Evolutionary conservation across 2,329 filamentous ascomycete genomes (phyloP).

Genomic region (Penicillium griseofulvum): DNA sequence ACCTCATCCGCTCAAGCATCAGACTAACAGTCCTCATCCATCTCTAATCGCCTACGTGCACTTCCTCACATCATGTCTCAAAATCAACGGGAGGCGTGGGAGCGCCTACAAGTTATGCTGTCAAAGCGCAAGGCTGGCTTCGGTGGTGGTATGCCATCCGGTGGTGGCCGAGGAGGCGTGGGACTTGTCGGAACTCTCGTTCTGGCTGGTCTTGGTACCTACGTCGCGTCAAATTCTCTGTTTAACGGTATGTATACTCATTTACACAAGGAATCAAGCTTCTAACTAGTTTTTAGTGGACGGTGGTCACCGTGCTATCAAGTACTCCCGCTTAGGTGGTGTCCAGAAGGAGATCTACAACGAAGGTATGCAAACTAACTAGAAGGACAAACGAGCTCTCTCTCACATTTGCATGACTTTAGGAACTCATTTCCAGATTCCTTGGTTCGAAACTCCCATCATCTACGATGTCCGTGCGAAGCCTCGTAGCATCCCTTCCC

Average conservation of each 20-base stretch:
- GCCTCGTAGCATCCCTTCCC: slow-evolving; percentile 91
- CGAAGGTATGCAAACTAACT: slow-evolving; percentile 64
- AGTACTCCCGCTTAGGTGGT: slow-evolving; percentile 89
- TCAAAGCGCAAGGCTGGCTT: slow-evolving; percentile 49
- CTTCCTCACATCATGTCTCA: slow-evolving; percentile 41
- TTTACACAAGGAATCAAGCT: not conserved
- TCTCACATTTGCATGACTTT: slow-evolving; percentile 6
- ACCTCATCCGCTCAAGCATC: slow-evolving; percentile 27
- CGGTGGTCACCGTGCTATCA: slow-evolving; percentile 97
- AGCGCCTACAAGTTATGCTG: slow-evolving; percentile 62
- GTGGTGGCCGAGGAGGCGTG: slow-evolving; percentile 53
- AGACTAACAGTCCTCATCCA: slow-evolving; percentile 20
- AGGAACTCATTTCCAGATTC: slow-evolving; percentile 91
- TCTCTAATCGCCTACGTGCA: slow-evolving; percentile 15
- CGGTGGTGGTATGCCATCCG: slow-evolving; percentile 50
- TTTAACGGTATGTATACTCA: slow-evolving; percentile 59
- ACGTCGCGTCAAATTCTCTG: slow-evolving; percentile 55
- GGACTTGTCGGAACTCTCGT: slow-evolving; percentile 55
- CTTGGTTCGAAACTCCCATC: slow-evolving; percentile 96
- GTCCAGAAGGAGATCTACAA: slow-evolving; percentile 94
- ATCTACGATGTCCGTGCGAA: slow-evolving; percentile 98
- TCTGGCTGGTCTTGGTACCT: slow-evolving; percentile 49
- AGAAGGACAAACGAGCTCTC: not conserved
- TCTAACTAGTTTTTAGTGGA: slow-evolving; percentile 61
- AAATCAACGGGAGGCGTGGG: slow-evolving; percentile 66